phyloP scores from a whole-genome alignment of 441 rosid species.

The Mallotus japonicus region DNA sequence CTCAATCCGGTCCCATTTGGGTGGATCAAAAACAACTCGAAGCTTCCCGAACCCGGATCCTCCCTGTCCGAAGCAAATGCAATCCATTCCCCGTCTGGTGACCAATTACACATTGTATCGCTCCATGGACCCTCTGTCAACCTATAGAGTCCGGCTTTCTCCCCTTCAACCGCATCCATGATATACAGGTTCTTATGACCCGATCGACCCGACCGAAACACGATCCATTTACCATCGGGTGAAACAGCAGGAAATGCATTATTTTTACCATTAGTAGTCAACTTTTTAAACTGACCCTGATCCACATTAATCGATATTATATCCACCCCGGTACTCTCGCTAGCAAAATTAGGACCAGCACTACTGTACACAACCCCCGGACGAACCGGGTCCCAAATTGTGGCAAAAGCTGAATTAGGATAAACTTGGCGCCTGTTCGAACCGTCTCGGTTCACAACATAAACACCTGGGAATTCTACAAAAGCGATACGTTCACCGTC shows the following conservation, averaged over 20 bases:
- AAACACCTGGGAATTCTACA: conserved; percentile 71
- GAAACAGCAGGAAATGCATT: conserved; percentile 85
- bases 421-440: conserved; percentile 53
- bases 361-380: conserved; percentile 60
- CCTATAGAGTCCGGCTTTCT: conserved; percentile 44
- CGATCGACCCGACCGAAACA: conserved; percentile 71
- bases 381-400: conserved; percentile 75
- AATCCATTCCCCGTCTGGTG: conserved; percentile 72
- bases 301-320: conserved; percentile 60
- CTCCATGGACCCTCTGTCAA: conserved; percentile 79
- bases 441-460: conserved; percentile 78
- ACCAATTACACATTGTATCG: conserved; percentile 84
- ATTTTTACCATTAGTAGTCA: conserved; percentile 66
- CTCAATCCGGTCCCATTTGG: conserved; percentile 78
- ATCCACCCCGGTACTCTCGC: conserved; percentile 63
- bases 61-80: conserved; percentile 78
- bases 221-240: conserved; percentile 73
- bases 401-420: conserved; percentile 53
- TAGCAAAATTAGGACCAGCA: conserved; percentile 70
- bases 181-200: conserved; percentile 79
- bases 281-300: conserved; percentile 34
- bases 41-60: conserved; percentile 68
- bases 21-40: conserved; percentile 62
- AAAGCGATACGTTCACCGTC: conserved; percentile 68
- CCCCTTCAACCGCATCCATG: conserved; percentile 75